These are phyloP conservation scores for Daldinia loculata DNA, from an alignment of 495 filamentous ascomycete genomes.

Conservation along the genomic window DNA sequence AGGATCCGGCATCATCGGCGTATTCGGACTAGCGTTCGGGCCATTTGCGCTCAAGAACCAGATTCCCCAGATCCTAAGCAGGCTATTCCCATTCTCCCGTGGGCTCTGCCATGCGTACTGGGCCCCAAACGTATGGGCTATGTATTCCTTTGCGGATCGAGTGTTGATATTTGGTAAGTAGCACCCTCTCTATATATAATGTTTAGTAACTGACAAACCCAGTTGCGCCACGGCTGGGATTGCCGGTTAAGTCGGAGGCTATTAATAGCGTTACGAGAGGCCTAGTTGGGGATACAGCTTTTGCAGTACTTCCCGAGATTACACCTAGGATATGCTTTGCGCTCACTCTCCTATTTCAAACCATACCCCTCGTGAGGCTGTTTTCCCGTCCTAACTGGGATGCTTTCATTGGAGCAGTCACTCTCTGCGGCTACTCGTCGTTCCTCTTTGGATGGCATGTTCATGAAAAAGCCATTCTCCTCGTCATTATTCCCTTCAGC, in stretches of 20 bases:
- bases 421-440: constrained; percentile 94
- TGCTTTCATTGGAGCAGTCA: constrained; percentile 86
- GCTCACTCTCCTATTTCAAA: constrained; percentile 84
- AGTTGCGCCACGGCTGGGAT: constrained; percentile 82
- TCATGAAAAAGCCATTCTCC: constrained; percentile 94
- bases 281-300: constrained; percentile 92
- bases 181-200: constrained; percentile 5
- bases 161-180: constrained; percentile 78
- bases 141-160: constrained; percentile 92
- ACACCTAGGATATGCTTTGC: constrained; percentile 80
- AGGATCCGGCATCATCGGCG: constrained; percentile 70
- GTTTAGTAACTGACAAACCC: constrained; percentile 39
- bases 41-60: constrained; percentile 88
- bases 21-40: constrained; percentile 88
- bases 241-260: constrained; percentile 75
- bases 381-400: constrained; percentile 85
- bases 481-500: constrained; percentile 95
- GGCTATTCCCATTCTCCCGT: constrained; percentile 92
- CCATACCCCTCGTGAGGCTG: constrained; percentile 81
- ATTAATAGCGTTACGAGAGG: constrained; percentile 90
- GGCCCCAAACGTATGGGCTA: constrained; percentile 96
- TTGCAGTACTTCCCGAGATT: constrained; percentile 90
- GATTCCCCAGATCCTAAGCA: constrained; percentile 82
- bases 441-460: constrained; percentile 99
- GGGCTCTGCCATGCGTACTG: constrained; percentile 97